Evolutionary conservation across 2,329 filamentous ascomycete species (phyloP).

Genomic region (Paramyrothecium roridum): DNA sequence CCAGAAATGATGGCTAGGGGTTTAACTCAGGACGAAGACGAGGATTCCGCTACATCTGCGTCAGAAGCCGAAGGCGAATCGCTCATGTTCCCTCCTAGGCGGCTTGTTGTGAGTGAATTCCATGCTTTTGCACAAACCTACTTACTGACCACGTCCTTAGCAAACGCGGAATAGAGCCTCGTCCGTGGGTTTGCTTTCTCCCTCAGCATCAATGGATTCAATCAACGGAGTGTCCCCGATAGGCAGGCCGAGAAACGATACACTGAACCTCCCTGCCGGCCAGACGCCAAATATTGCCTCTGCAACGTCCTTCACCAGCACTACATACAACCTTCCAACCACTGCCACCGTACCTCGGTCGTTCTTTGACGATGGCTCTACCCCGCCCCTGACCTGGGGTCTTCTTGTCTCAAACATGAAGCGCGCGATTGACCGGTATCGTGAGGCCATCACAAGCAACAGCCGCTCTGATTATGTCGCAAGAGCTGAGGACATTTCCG

Average conservation of each 20-base stretch:
- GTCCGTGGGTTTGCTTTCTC: constrained; percentile 70
- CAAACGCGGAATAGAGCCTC: constrained; percentile 64
- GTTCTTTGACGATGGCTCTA: constrained; percentile 87
- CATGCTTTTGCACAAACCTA: background rate
- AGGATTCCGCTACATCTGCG: constrained; percentile 81
- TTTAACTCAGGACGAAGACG: constrained; percentile 79
- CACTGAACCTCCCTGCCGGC: constrained; percentile 35
- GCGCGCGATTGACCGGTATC: constrained; percentile 82
- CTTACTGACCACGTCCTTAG: background rate
- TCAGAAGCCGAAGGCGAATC: constrained; percentile 81
- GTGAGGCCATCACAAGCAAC: constrained; percentile 80
- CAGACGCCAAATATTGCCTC: constrained; percentile 51
- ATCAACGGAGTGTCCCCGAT: constrained; percentile 67
- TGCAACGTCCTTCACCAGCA: constrained; percentile 60
- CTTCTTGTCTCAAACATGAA: constrained; percentile 91
- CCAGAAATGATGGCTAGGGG: constrained; percentile 88
- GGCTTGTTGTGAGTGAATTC: constrained; percentile 57
- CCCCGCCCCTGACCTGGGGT: constrained; percentile 82
- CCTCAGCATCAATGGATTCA: constrained; percentile 88
- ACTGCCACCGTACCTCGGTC: constrained; percentile 68
- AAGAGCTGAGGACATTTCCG: constrained; percentile 95
- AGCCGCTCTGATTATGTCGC: constrained; percentile 88
- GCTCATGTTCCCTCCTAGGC: constrained; percentile 61
- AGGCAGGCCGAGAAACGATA: constrained; percentile 55
- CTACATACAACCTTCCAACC: constrained; percentile 53